phyloP scores from a whole-genome alignment of 1,284 basidiomycete genomes.

The Coniferiporia weirii region DNA sequence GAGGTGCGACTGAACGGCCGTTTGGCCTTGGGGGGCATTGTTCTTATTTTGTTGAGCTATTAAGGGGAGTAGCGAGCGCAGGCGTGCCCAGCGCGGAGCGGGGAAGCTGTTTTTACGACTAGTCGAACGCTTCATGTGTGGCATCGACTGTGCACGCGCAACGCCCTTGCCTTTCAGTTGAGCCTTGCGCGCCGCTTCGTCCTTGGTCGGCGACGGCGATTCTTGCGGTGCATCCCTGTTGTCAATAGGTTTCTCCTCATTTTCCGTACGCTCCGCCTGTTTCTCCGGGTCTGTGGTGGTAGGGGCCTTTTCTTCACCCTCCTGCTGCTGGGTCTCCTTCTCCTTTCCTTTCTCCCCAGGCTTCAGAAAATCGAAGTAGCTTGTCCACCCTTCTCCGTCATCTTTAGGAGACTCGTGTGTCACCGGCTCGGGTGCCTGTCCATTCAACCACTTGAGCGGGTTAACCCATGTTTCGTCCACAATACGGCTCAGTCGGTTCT shows the following conservation, averaged over 20 bases:
- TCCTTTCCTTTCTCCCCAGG: slow-evolving; percentile 22
- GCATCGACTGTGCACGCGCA: slow-evolving; percentile 42
- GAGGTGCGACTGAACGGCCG: slow-evolving; percentile 43
- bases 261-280: not conserved
- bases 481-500: slow-evolving; percentile 45
- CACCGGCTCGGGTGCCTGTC: slow-evolving; percentile 28
- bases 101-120: slow-evolving; percentile 30
- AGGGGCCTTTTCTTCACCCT: slow-evolving; percentile 4
- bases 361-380: slow-evolving; percentile 29
- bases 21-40: slow-evolving; percentile 23
- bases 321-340: slow-evolving; percentile 12
- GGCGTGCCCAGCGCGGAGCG: slow-evolving; percentile 42
- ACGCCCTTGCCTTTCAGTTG: slow-evolving; percentile 21
- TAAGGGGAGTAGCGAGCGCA: slow-evolving; percentile 62
- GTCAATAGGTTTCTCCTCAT: not conserved
- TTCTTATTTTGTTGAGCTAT: slow-evolving; percentile 34
- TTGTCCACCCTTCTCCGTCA: slow-evolving; percentile 18
- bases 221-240: not conserved
- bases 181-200: slow-evolving; percentile 16
- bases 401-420: slow-evolving; percentile 18
- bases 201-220: slow-evolving; percentile 4
- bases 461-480: slow-evolving; percentile 43
- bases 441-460: slow-evolving; percentile 52
- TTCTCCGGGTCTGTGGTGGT: slow-evolving; percentile 14
- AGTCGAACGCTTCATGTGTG: slow-evolving; percentile 32